Percentiles rank a stretch among this genome's conserved stretches.
These are phyloP conservation scores for Incumbomyces lentus DNA, from an alignment of 2,329 filamentous ascomycete genomes.

Conservation along the genomic window DNA sequence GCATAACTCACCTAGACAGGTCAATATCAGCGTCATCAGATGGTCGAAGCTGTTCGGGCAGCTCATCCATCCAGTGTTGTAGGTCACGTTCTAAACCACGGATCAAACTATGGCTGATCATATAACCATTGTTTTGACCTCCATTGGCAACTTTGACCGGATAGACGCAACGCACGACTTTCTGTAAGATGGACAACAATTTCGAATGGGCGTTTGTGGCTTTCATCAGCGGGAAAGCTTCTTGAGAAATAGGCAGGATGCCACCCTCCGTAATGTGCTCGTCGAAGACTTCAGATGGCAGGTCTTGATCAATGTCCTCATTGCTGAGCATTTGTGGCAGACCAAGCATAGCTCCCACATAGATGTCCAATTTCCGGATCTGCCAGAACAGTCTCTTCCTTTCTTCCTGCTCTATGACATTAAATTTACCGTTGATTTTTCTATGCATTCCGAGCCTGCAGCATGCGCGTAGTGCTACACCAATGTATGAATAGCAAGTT, in stretches of 20 bases:
- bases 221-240: slow-evolving; percentile 46
- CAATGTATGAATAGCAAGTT: slow-evolving; percentile 70
- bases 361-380: slow-evolving; percentile 41
- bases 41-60: slow-evolving; percentile 69
- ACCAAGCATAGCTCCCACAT: slow-evolving; percentile 40
- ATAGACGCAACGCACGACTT: slow-evolving; percentile 55
- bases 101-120: slow-evolving; percentile 54
- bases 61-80: slow-evolving; percentile 51
- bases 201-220: slow-evolving; percentile 52
- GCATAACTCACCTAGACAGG: slow-evolving; percentile 56
- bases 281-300: slow-evolving; percentile 36
- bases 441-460: slow-evolving; percentile 69
- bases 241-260: slow-evolving; percentile 45
- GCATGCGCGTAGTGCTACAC: slow-evolving; percentile 65
- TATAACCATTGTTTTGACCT: slow-evolving; percentile 34
- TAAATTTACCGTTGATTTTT: slow-evolving; percentile 56
- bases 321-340: slow-evolving; percentile 40
- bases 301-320: slow-evolving; percentile 42
- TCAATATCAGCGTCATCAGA: slow-evolving; percentile 66
- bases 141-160: slow-evolving; percentile 42
- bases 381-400: slow-evolving; percentile 54
- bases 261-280: slow-evolving; percentile 37
- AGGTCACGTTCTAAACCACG: slow-evolving; percentile 54
- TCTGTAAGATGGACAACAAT: slow-evolving; percentile 47
- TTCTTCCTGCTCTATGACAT: slow-evolving; percentile 62